Percentiles rank a stretch among this genome's conserved stretches.
Evolutionary conservation across 495 filamentous ascomycete genomes (phyloP).

Genomic region (Penicillium maclennaniae): DNA sequence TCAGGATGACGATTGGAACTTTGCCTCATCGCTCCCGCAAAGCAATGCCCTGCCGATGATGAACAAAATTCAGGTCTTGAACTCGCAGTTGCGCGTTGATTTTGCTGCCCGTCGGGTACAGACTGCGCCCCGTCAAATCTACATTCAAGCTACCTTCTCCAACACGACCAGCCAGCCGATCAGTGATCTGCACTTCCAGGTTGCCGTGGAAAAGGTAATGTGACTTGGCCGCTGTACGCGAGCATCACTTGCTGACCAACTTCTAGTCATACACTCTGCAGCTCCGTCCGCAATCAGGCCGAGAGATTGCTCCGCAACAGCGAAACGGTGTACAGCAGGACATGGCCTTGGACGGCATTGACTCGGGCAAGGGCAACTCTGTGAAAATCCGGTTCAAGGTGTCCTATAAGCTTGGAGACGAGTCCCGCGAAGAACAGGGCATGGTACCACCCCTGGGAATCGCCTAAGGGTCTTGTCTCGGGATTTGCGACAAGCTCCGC

Average conservation of each 20-base stretch:
- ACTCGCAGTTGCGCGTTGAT: conserved; percentile 50
- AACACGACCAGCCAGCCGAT: conserved; percentile 70
- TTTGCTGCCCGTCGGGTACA: conserved; percentile 46
- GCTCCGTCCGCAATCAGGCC: conserved; percentile 77
- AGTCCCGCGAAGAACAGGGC: conserved; percentile 74
- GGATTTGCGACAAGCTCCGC: background rate
- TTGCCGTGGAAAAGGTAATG: conserved; percentile 88
- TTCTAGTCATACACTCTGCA: conserved; percentile 67
- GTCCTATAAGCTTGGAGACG: conserved; percentile 66
- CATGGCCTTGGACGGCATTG: conserved; percentile 71
- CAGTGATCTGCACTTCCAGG: conserved; percentile 79
- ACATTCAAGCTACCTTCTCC: conserved; percentile 65
- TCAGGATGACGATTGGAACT: conserved; percentile 84
- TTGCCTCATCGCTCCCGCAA: conserved; percentile 80
- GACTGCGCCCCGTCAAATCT: conserved; percentile 42
- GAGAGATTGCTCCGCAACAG: conserved; percentile 69
- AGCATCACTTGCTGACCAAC: background rate
- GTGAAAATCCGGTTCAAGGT: conserved; percentile 89
- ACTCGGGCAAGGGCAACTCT: conserved; percentile 62
- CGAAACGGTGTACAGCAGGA: conserved; percentile 75
- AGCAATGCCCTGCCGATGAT: conserved; percentile 46
- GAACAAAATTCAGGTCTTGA: conserved; percentile 59
- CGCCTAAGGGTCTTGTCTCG: conserved; percentile 54
- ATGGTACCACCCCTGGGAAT: conserved; percentile 84
- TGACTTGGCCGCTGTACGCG: background rate